Base-by-base conservation (phyloP, 441 rosid species). In the Flueggea neowawraea region DNA sequence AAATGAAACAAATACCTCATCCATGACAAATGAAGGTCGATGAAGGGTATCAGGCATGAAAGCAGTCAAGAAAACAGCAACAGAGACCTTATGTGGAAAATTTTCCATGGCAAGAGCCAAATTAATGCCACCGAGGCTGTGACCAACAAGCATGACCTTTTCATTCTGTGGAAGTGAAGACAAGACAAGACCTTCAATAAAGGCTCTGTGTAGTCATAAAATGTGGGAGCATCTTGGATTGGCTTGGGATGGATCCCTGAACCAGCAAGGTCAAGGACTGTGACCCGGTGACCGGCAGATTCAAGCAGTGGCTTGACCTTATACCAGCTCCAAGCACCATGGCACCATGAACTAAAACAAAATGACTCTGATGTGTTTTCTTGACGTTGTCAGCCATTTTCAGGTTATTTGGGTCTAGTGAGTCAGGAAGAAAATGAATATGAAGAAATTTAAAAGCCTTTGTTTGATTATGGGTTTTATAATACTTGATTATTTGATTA, bases 301-400 rank as follows among this genome's bases (percentile, higher is more conserved):
- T 83, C 88, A 2, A 85, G 81, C 50, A 60, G 65, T 0, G 81
- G 82, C 65, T 81, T 83, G 36, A 87, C 58, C 78, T 81, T 87
- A 75, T 73, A 75, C 90, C 94, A 84, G 49, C 74, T 49, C 94
- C 90, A 87, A 0, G 83, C 88, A 0, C 88, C 94, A 16, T 82
- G 87, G 71, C 85, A 6, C 91, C 86, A 67, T 85, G 84, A 51
- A 81, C 80, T 13, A 83, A 68, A 32, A 83, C 77, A 50, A 85
- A 77, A 59, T 85, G 86, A 43, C 61, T 68, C 57, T 60, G 15
- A 5, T 22, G 28, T 28, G 31, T 58, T 6, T 32, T 36, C 15
- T 57, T 22, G 28, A 22, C 28, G 28, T 22, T 22, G 28, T 22
- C 28, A 22, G 28, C 14, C 15, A 52, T 12, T 15, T 22, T 9